Evolutionary conservation across 2,329 filamentous ascomycete species (phyloP).

Genomic region (Cryoendolithus antarcticus): DNA sequence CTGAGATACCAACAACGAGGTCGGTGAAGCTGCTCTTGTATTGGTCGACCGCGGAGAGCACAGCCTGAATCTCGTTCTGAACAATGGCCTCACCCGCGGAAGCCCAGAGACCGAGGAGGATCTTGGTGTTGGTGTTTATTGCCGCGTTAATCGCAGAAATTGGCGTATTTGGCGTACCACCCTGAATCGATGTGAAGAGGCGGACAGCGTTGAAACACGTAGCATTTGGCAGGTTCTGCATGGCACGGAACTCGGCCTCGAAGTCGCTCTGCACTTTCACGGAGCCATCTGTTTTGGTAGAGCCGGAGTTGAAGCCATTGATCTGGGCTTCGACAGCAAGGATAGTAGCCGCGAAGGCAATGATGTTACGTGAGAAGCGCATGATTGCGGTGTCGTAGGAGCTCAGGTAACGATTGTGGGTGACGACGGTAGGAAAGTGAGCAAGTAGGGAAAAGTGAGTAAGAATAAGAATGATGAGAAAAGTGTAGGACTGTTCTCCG

Average conservation of each 20-base stretch:
- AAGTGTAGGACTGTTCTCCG: not conserved
- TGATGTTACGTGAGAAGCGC: conserved; percentile 8
- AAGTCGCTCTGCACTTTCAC: conserved; percentile 53
- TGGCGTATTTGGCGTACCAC: conserved; percentile 48
- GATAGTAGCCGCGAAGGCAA: conserved; percentile 22
- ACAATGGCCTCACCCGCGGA: conserved; percentile 35
- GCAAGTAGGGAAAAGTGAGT: not conserved
- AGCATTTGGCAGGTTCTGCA: conserved; percentile 51
- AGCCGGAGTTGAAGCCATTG: conserved; percentile 65
- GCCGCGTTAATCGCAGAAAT: conserved; percentile 67
- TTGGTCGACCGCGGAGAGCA: conserved; percentile 54
- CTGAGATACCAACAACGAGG: conserved; percentile 62
- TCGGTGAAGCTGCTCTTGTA: conserved; percentile 52
- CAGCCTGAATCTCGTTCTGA: conserved; percentile 60
- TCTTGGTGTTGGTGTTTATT: conserved; percentile 62
- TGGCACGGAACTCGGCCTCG: conserved; percentile 56
- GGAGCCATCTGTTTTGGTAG: conserved; percentile 46
- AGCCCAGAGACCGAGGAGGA: conserved; percentile 76
- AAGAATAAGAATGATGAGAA: not conserved
- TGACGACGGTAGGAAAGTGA: not conserved
- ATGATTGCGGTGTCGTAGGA: not conserved
- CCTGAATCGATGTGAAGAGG: conserved; percentile 67
- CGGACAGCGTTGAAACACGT: conserved; percentile 56
- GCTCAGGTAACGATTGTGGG: conserved; percentile 1
- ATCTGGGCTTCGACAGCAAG: conserved; percentile 22